Conservation (phyloP, 2,329 filamentous ascomycete genomes). For the Podosphaera aphanis region DNA sequence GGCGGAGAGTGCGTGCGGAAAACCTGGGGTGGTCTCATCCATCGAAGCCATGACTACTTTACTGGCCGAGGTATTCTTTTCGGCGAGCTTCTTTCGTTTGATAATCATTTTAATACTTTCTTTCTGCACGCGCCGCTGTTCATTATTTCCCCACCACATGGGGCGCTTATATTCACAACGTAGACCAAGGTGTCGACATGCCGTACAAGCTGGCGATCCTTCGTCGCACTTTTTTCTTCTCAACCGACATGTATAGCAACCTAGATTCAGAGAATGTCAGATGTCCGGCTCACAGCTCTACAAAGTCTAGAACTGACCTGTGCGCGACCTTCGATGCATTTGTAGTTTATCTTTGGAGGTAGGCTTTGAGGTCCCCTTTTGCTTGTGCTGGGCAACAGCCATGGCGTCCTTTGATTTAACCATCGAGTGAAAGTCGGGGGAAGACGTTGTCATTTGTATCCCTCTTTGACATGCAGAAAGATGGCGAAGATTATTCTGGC, state of each 20-base stretch:
- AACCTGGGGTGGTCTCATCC: conserved; percentile 45
- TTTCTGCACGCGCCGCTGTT: conserved; percentile 66
- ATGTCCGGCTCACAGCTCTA: conserved; percentile 7
- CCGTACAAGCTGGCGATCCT: conserved; percentile 35
- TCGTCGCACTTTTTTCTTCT: conserved; percentile 49
- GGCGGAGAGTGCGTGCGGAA: conserved; percentile 62
- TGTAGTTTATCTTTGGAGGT: conserved; percentile 49
- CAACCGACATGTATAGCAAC: conserved; percentile 45
- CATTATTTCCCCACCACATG: conserved; percentile 91
- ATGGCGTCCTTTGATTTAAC: conserved; percentile 21
- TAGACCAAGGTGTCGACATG: conserved; percentile 49
- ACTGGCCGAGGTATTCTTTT: conserved; percentile 42
- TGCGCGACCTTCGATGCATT: conserved; percentile 83
- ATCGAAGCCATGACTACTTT: conserved; percentile 23
- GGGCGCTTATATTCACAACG: conserved; percentile 91
- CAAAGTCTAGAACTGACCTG: conserved; percentile 46
- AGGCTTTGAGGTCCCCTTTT: conserved; percentile 32
- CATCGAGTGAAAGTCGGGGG: conserved; percentile 30
- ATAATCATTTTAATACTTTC: conserved; percentile 93
- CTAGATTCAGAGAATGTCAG: conserved; percentile 18
- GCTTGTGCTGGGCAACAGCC: conserved; percentile 37
- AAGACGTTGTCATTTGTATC: conserved; percentile 37
- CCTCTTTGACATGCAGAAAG: conserved; percentile 14
- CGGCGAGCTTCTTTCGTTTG: conserved; percentile 83
- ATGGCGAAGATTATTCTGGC: conserved; percentile 3